These are phyloP conservation scores for Nemania abortiva DNA, from an alignment of 2,329 filamentous ascomycete species.

Conservation along the genomic window DNA sequence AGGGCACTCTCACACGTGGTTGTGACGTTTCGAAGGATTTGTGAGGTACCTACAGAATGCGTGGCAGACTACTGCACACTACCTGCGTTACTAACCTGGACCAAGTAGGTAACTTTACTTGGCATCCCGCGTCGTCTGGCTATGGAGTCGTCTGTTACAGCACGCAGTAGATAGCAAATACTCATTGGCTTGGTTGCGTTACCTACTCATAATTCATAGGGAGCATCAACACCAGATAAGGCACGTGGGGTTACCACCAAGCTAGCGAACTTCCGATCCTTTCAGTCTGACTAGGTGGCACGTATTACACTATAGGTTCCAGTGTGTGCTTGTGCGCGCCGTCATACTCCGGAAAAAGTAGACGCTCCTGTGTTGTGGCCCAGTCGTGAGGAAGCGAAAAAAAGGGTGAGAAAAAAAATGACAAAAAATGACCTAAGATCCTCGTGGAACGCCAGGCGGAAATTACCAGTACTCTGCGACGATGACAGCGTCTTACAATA, in stretches of 20 bases:
- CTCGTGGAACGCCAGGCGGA: slow-evolving; percentile 27
- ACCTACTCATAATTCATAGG: background rate
- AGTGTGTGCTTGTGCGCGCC: background rate
- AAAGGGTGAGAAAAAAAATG: slow-evolving; percentile 1
- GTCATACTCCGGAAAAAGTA: background rate
- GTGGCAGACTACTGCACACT: background rate
- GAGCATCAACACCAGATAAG: slow-evolving; percentile 14
- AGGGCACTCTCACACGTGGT: slow-evolving; percentile 24
- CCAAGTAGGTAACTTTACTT: background rate
- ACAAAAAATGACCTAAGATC: slow-evolving; percentile 37
- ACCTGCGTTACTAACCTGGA: no score
- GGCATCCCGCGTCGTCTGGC: slow-evolving; percentile 24
- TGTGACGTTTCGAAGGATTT: slow-evolving; percentile 15
- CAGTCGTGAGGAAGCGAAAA: slow-evolving; percentile 2
- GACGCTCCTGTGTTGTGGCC: background rate
- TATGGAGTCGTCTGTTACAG: background rate
- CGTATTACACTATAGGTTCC: background rate
- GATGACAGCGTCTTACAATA: slow-evolving; percentile 16
- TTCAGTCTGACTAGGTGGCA: background rate
- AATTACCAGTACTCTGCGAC: slow-evolving; percentile 24
- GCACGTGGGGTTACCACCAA: slow-evolving; percentile 27
- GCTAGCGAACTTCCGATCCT: slow-evolving; percentile 1
- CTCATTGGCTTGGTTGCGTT: background rate
- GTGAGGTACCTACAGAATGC: background rate
- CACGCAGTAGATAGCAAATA: slow-evolving; percentile 3